Base-by-base conservation (phyloP, 176 grass and related monocot genomes). In the Triticum urartu region DNA sequence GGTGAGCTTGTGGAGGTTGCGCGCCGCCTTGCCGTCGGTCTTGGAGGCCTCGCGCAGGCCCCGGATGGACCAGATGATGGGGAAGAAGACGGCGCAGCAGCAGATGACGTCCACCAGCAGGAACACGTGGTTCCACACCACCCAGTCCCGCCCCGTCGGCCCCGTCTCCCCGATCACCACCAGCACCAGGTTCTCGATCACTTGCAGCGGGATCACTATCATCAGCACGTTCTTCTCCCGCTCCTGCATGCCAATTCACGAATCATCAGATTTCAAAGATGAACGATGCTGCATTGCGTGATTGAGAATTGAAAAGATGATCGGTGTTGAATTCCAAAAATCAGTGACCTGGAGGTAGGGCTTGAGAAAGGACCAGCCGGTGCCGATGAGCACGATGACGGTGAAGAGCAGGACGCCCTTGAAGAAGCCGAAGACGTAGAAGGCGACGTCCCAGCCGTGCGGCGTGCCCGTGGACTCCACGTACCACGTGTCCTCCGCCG, bases 331-430 rank as follows among this genome's bases (percentile, higher is more conserved):
- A n/a, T 81, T 54, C 6, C 40, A 30, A 30, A 30, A 30, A 50
- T 20, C 1, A 45, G 11, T 30, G 5, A 83, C 92, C 86, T 94
- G 92, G 25, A 94, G 87, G 78, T 91, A 91, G 0, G 92, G 92
- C 20, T 94, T 91, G 80, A 94, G 72, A 79, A 94, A 89, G 20
- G 92, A 91, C 89, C 92, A 94, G 28, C 92, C 92, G 77, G 92
- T 94, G 86, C 92, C 92, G 24, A 94, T 83, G 87, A 94, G 92
- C 58, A 89, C 81, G 84, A 91, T 91, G 76, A 94, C 92, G 20
- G 89, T 91, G 84, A 94, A 94, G 54, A 94, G 89, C 7, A 94
- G 80, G 76, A 91, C 32, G 58, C 92, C 92, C 81, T 94, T 94
- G 76, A 94, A 85, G 87, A 94, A 91, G 4, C 89, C 87, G 45